Evolutionary conservation across 371 early-diverging fungal species (phyloP), one percentile per base, ranked within the genome.

Genomic region (Circinella umbellata): DNA sequence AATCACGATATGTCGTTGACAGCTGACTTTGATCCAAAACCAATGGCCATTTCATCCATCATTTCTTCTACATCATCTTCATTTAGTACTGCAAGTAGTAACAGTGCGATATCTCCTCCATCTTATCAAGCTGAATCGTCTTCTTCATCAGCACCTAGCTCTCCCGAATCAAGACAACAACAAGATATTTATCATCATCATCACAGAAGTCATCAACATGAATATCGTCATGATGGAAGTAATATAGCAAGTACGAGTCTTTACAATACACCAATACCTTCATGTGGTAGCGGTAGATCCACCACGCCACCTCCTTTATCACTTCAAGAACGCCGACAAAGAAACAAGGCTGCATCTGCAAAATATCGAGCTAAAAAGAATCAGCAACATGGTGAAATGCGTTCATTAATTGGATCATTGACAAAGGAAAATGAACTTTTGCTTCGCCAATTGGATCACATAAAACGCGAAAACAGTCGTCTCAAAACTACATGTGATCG

Each of bases 301-400:
- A 38, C 63, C 42, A n/a, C 63, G 15, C 63, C 42, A 15, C 49
- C 74, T n/a, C 78, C 87, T 3, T 71, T 88, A 10, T 85, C 89
- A 0, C 66, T 86, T 14, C 73, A 78, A 10, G 89, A 89, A 68
- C 75, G 88, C 27, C 82, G 88, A 5, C 80, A 84, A 13, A 78
- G 89, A 20, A 89, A 89, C 73, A 89, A 89, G 66, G 80, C 86
- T 7, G 89, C 89, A 1, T 89, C 89, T 11, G 88, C 89, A 9
- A 89, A 89, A 71, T 89, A 89, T 69, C 75, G 89, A 35, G 87
- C 86, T 39, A 89, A 89, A 70, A 89, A 88, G 72, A 88, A 88
- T 57, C 76, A 80, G 60, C 85, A 88, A 68, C 80, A 87, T 27
- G 74, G 81, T 15, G 88, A 89, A 69, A 89, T 89, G 89, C 72